Evolutionary conservation across 495 filamentous ascomycete genomes (phyloP).

Genomic region (Pyrenula aspistea): DNA sequence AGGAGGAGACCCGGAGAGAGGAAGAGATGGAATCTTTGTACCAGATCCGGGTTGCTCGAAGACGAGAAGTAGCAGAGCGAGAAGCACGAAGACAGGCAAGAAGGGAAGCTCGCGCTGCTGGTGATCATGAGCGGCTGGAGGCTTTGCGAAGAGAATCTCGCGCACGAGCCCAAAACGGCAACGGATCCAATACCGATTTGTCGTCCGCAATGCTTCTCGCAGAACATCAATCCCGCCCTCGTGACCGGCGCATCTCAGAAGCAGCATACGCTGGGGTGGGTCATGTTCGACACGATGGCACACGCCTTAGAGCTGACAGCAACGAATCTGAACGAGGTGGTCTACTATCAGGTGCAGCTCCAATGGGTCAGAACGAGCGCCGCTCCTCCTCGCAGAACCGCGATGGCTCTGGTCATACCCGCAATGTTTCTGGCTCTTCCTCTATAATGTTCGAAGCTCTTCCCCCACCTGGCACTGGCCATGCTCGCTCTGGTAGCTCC

Average conservation of each 20-base stretch:
- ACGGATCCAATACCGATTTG: constrained; percentile 17
- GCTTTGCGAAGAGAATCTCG: constrained; percentile 38
- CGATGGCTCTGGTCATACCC: neutral
- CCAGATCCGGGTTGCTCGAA: constrained; percentile 71
- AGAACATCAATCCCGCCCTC: constrained; percentile 54
- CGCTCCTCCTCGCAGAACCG: neutral
- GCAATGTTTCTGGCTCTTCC: neutral
- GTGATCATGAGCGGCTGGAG: constrained; percentile 51
- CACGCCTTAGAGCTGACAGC: constrained; percentile 67
- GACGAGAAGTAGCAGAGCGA: constrained; percentile 62
- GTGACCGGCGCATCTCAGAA: constrained; percentile 65
- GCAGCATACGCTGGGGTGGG: constrained; percentile 83
- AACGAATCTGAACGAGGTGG: constrained; percentile 50
- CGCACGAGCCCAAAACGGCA: constrained; percentile 13
- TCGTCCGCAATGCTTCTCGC: constrained; percentile 36
- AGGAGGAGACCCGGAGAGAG: constrained; percentile 73
- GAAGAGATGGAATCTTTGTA: constrained; percentile 89
- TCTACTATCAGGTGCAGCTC: constrained; percentile 53
- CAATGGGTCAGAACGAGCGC: constrained; percentile 25
- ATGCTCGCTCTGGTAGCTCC: neutral
- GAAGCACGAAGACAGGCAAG: constrained; percentile 56
- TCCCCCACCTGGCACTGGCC: neutral
- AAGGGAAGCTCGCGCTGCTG: constrained; percentile 55
- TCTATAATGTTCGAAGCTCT: neutral
- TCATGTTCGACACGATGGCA: constrained; percentile 79